Evolutionary conservation across 2,329 filamentous ascomycete genomes (phyloP), one percentile per base, ranked within the genome.

Genomic region (Fusarium napiforme): DNA sequence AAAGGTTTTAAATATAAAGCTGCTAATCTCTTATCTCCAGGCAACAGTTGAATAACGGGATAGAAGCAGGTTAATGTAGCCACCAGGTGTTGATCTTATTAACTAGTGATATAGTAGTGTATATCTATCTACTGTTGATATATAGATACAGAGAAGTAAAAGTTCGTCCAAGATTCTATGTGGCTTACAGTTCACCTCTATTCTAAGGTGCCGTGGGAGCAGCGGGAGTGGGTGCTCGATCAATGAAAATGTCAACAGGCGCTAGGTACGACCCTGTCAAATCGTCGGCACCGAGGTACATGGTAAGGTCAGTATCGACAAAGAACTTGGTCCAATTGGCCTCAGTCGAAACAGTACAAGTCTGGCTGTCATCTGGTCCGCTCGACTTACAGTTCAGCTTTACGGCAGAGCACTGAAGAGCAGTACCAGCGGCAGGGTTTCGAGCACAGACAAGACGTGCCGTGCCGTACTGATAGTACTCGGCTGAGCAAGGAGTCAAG

Each of bases 211-310:
- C 46, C 5, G 46, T 49, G 23, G 7, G 28, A 14, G 46, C 2
- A 32, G 7, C 21, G 7, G 5, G 2, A 5, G 21, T 18, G 4
- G 28, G 46, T 0, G 46, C 46, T 12, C 46, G 46, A 32, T 49
- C 46, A 2, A 49, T 5, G 10, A n/a, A 49, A 14, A 49, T 49
- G 15, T 23, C 15, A 3, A 49, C 46, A 23, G 28, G 5, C 3
- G 0, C 2, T 8, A 0, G 4, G 21, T 4, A 49, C 28, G 28
- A 1, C 15, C 0, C 2, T 23, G 8, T 14, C 15, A 49, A 18
- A 5, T 49, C 28, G 15, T 49, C 11, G 8, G 46, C 28, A 9
- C 28, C 46, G 23, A 43, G n/a, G n/a, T n/a, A n/a, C n/a, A n/a
- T n/a, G n/a, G n/a, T n/a, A n/a, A n/a, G n/a, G n/a, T n/a, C n/a